Conservation (phyloP, 441 rosid species). For the Sinapis alba region DNA sequence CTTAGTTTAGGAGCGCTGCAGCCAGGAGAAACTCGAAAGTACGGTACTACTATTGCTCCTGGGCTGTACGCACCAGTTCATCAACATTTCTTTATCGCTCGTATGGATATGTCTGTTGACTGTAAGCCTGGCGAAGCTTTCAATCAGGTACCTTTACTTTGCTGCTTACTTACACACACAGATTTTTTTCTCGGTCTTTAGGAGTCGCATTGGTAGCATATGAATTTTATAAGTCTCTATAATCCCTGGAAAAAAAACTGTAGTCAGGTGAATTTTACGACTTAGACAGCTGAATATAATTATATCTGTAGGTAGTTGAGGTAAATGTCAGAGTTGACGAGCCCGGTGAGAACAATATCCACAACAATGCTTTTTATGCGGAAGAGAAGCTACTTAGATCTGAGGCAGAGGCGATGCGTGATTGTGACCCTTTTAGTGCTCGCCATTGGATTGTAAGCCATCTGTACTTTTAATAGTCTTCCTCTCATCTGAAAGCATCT, state of each 20-base stretch:
- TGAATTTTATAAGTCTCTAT: too few relatives aligned
- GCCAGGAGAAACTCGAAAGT: conserved; percentile 82
- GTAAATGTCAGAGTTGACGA: conserved; percentile 68
- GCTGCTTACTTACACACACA: background rate
- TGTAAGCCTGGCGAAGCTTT: conserved; percentile 82
- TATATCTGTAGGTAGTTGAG: conserved; percentile 67
- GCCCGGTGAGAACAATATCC: conserved; percentile 78
- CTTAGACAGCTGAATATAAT: conserved; percentile 1
- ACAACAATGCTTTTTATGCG: conserved; percentile 84
- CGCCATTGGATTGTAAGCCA: conserved; percentile 88
- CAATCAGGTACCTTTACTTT: conserved; percentile 63
- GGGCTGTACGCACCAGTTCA: conserved; percentile 88
- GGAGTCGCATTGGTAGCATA: background rate
- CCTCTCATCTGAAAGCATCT: conserved; percentile 7
- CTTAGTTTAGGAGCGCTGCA: conserved; percentile 88
- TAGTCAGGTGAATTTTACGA: background rate
- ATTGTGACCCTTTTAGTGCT: conserved; percentile 71
- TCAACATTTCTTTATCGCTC: conserved; percentile 89
- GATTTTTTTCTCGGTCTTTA: conserved; percentile 32
- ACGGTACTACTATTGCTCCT: conserved; percentile 87
- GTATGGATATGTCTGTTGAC: conserved; percentile 90
- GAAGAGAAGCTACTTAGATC: conserved; percentile 71
- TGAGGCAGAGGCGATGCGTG: conserved; percentile 77
- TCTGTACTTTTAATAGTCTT: background rate
- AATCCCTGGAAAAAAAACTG: background rate